phyloP scores from a whole-genome alignment of 345 rosid genomes.

The Streptanthus diversifolius region DNA sequence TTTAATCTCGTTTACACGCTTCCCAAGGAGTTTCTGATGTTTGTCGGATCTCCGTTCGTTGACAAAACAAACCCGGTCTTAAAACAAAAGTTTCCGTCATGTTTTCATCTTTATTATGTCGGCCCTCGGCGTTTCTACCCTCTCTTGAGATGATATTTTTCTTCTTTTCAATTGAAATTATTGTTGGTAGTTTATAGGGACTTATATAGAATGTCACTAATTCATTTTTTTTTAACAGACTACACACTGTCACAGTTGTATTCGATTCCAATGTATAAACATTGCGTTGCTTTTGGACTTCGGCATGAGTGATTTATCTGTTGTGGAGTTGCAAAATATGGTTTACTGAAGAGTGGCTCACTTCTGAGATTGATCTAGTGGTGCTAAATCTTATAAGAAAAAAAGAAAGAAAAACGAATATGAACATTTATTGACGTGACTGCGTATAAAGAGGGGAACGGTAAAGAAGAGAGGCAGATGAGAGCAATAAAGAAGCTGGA shows the following conservation, averaged over 20 bases:
- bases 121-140: neutral
- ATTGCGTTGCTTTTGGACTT: neutral
- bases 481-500: constrained; percentile 30
- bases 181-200: too few relatives aligned
- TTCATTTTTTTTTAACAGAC: neutral
- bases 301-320: neutral
- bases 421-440: constrained; percentile 9
- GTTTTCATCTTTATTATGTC: neutral
- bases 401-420: neutral
- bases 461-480: constrained; percentile 27
- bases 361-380: neutral
- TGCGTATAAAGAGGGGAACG: constrained; percentile 6
- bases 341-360: neutral
- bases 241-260: neutral
- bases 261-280: neutral
- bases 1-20: constrained; percentile 8
- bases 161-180: too few relatives aligned
- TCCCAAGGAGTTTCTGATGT: constrained; percentile 14
- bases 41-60: neutral
- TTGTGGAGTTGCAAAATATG: neutral
- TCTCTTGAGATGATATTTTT: neutral
- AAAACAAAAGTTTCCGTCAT: neutral
- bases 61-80: constrained; percentile 17
- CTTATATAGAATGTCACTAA: neutral
- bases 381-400: neutral